Evolutionary conservation across 2,329 filamentous ascomycete genomes (phyloP).

Genomic region (Pseudocercospora fijiensis): DNA sequence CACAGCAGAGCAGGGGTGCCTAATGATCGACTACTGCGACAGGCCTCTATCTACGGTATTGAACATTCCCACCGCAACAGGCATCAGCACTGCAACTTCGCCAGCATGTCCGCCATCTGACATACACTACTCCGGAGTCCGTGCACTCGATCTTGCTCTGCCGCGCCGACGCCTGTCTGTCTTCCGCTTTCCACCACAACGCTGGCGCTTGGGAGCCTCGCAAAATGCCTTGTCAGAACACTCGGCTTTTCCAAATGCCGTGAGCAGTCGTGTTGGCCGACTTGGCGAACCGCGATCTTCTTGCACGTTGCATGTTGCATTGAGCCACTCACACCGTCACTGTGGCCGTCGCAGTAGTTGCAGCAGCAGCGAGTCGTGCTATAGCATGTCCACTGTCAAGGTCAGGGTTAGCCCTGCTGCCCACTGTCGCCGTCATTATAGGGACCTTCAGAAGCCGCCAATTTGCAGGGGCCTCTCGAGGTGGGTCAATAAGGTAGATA

Average conservation of each 20-base stretch:
- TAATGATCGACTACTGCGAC: too few relatives aligned
- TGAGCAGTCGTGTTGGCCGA: background rate
- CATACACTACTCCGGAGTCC: too few relatives aligned
- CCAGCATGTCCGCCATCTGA: background rate
- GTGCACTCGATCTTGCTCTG: background rate
- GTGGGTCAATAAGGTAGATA: too few relatives aligned
- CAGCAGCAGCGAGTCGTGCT: background rate
- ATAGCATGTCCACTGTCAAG: background rate
- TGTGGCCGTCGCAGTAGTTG: background rate
- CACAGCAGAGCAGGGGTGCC: too few relatives aligned
- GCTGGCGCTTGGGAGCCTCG: background rate
- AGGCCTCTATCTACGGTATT: too few relatives aligned
- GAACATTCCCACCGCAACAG: too few relatives aligned
- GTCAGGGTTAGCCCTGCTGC: background rate
- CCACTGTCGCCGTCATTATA: background rate
- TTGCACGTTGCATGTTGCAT: conserved; percentile 1
- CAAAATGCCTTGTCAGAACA: background rate
- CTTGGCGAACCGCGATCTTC: background rate
- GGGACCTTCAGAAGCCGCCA: too few relatives aligned
- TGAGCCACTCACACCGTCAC: background rate
- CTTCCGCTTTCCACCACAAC: background rate
- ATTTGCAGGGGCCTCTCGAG: too few relatives aligned
- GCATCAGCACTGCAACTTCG: background rate
- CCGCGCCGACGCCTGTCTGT: background rate
- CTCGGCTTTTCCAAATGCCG: background rate